phyloP scores from a whole-genome alignment of 768 basidiomycete genomes.

The Suillus ampliporus region DNA sequence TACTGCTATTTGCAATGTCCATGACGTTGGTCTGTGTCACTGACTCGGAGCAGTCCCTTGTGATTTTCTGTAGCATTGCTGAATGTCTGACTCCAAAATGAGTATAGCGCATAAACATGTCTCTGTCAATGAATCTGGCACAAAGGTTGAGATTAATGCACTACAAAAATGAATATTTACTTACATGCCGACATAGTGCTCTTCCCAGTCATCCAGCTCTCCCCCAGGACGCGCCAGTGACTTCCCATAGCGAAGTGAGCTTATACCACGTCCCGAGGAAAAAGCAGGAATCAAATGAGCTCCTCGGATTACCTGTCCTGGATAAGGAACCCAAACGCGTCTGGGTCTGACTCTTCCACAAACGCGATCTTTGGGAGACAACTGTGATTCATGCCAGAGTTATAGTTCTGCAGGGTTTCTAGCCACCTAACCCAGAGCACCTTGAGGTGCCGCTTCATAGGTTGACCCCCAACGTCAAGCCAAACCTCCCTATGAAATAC shows the following conservation, averaged over 20 bases:
- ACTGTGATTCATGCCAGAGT: not conserved
- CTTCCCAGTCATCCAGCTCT: not conserved
- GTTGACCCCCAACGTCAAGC: constrained; percentile 1
- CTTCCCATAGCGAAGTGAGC: not conserved
- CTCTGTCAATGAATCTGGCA: not conserved
- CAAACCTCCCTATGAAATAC: constrained; percentile 4
- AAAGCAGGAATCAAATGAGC: constrained; percentile 15
- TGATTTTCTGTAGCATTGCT: not conserved
- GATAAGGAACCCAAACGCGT: constrained; percentile 3
- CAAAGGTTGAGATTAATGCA: not conserved
- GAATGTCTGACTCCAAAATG: not conserved
- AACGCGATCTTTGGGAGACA: constrained; percentile 13
- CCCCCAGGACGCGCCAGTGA: not conserved
- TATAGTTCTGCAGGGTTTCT: not conserved
- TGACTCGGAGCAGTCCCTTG: not conserved
- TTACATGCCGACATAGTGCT: not conserved
- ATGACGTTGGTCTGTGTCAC: constrained; percentile 1
- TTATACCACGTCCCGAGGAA: not conserved
- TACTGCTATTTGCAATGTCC: not conserved
- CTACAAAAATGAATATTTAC: not conserved
- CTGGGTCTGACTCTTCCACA: too few relatives aligned
- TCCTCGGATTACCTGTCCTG: not conserved
- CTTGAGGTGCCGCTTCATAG: not conserved
- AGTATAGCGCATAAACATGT: constrained; percentile 6
- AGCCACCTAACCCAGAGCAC: constrained; percentile 8